Evolutionary conservation across 2,329 filamentous ascomycete species (phyloP).

Genomic region (Sporothrix dimorphospora): DNA sequence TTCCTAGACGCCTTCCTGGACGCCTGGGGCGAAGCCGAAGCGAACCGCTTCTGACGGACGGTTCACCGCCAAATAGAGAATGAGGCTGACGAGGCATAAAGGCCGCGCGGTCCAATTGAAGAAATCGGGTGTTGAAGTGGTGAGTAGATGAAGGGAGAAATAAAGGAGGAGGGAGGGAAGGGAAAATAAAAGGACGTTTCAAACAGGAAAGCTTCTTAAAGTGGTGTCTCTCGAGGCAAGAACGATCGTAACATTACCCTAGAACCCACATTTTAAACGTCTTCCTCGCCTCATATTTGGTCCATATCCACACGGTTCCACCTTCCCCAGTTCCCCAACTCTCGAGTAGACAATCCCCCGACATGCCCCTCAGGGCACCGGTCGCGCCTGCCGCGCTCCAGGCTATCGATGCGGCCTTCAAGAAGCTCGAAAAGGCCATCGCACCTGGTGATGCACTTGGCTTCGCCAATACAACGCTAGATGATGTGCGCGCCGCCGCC

Average conservation of each 20-base stretch:
- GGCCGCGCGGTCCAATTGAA: no score
- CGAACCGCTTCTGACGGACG: no score
- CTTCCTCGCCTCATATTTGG: not conserved
- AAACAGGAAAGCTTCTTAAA: no score
- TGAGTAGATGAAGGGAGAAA: no score
- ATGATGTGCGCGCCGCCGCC: slow-evolving; percentile 43
- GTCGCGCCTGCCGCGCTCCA: not conserved
- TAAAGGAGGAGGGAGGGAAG: no score
- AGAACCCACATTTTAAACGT: not conserved
- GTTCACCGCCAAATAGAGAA: no score
- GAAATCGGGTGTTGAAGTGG: no score
- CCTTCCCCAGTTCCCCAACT: not conserved
- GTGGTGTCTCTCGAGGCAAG: not conserved
- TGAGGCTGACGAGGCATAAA: no score
- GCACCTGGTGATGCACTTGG: not conserved
- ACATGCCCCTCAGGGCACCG: not conserved
- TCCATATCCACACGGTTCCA: not conserved
- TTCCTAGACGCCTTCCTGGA: no score
- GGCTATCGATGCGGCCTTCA: not conserved
- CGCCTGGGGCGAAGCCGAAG: no score
- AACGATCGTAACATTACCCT: not conserved
- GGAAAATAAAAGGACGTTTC: no score
- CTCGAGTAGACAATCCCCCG: not conserved
- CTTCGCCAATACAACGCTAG: not conserved
- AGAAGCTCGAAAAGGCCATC: not conserved